Conservation (phyloP, 2,329 filamentous ascomycete genomes). For the Truncatella angustata region DNA sequence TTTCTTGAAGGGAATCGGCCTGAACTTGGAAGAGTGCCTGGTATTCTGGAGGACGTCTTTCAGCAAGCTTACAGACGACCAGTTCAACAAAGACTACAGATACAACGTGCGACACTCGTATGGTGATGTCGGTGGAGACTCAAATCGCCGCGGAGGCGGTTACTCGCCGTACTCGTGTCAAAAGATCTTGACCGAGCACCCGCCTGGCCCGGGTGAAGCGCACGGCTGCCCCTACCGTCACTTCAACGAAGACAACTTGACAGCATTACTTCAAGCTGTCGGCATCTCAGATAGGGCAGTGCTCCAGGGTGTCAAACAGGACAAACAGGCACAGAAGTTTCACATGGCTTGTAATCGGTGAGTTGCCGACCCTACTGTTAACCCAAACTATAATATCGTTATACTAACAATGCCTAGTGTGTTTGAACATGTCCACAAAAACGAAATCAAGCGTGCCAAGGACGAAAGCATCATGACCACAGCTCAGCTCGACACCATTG, state of each 20-base stretch:
- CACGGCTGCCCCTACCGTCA: conserved; percentile 98
- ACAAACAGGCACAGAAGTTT: conserved; percentile 83
- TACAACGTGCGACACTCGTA: conserved; percentile 97
- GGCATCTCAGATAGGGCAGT: conserved; percentile 78
- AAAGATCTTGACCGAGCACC: conserved; percentile 87
- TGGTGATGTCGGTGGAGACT: conserved; percentile 91
- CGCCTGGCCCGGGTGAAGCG: conserved; percentile 80
- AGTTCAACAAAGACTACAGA: conserved; percentile 95
- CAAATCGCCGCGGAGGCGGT: conserved; percentile 79
- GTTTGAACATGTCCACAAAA: conserved; percentile 83
- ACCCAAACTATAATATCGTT: too few species aligned
- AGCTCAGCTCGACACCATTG: conserved; percentile 86
- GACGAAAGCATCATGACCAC: conserved; percentile 70
- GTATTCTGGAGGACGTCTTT: conserved; percentile 89
- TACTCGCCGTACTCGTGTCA: conserved; percentile 94
- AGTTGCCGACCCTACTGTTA: too few species aligned
- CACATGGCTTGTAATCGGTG: conserved; percentile 94
- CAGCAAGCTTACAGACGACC: conserved; percentile 84
- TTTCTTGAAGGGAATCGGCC: conserved; percentile 93
- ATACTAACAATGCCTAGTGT: conserved; percentile 50
- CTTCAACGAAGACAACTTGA: conserved; percentile 84
- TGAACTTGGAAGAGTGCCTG: conserved; percentile 88
- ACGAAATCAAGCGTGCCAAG: conserved; percentile 72
- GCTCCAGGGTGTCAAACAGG: conserved; percentile 78
- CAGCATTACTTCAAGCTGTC: conserved; percentile 69